Base-by-base conservation (phyloP, 2,329 filamentous ascomycete genomes). In the Colletotrichum salicis region DNA sequence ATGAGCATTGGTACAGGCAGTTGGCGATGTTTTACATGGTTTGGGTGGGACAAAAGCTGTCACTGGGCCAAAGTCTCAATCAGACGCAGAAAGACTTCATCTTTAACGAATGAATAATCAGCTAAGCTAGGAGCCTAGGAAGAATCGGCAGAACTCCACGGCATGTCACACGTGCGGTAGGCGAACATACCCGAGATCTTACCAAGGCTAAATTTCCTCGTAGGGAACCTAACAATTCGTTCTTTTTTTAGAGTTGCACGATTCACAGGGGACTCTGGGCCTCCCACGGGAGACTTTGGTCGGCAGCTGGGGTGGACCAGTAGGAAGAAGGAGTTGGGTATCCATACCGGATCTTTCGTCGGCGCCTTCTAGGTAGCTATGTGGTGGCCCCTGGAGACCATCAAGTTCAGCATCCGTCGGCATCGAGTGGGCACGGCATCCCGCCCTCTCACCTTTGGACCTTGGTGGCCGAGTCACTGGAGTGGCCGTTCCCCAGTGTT, bases 171-270 rank as follows among this genome's bases (percentile, higher is more conserved):
- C 24, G 35, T 60, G 35, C 35, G 8, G 22, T n/a, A 29, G 48
- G 37, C 37, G 37, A 41, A 15, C 37, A 35, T 37, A 52, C 45
- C 60, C 60, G 60, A 63, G 27, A 19, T 27, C n/a, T 54, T 63
- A 63, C 60, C 60, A 63, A 54, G 60, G 60, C 45, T 63, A 63
- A 63, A 52, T 54, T 5, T 37, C 37, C 37, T 15, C n/a, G 24
- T 48, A 22, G 15, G 58, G 37, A 61, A 61, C 29, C 37, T n/a
- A n/a, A n/a, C n/a, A n/a, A 48, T n/a, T 29, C 27, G 27, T 29
- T n/a, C 5, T 7, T 15, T 41, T 8, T 51, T 33, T 27, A 4
- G 37, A 48, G 33, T 54, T 54, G 51, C 51, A 27, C 13, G 24
- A 48, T 48, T 24, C 51, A 15, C 56, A 59, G 56, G 56, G 56